Evolutionary conservation across 202 grass and related monocot species (phyloP).

Genomic region (Elaeis oleifera): DNA sequence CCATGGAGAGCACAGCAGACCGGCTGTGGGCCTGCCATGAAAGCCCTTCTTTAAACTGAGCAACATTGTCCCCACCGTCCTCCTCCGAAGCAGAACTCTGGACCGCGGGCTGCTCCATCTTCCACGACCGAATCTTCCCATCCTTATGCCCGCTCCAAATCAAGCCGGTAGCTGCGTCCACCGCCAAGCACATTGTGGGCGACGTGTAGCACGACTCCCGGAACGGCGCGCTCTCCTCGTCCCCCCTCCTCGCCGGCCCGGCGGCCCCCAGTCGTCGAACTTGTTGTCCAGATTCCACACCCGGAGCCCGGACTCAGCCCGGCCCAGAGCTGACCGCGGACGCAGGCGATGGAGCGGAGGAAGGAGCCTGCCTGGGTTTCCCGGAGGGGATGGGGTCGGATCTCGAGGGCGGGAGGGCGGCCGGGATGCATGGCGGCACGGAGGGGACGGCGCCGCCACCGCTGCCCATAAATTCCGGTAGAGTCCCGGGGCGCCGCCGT

Average conservation of each 20-base stretch:
- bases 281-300: conserved; percentile 74
- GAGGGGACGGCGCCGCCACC: conserved; percentile 53
- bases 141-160: conserved; percentile 95
- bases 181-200: conserved; percentile 52
- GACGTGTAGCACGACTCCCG: conserved; percentile 57
- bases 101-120: conserved; percentile 40
- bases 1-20: conserved; percentile 84
- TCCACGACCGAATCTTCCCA: conserved; percentile 83
- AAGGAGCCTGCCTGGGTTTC: conserved; percentile 91
- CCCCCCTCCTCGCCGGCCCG: conserved; percentile 46
- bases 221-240: conserved; percentile 86
- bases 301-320: conserved; percentile 69
- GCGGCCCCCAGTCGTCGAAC: conserved; percentile 41
- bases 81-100: conserved; percentile 12
- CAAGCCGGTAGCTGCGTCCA: conserved; percentile 55
- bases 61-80: conserved; percentile 14
- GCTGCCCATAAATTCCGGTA: conserved; percentile 61
- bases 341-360: conserved; percentile 58
- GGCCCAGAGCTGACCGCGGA: conserved; percentile 71
- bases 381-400: conserved; percentile 78
- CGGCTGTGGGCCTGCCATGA: conserved; percentile 76
- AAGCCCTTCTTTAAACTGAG: conserved; percentile 62
- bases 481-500: conserved; percentile 43
- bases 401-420: conserved; percentile 65
- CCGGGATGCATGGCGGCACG: conserved; percentile 75